phyloP scores from a whole-genome alignment of 805 yeast genomes.

The Yarrowia deformans region DNA sequence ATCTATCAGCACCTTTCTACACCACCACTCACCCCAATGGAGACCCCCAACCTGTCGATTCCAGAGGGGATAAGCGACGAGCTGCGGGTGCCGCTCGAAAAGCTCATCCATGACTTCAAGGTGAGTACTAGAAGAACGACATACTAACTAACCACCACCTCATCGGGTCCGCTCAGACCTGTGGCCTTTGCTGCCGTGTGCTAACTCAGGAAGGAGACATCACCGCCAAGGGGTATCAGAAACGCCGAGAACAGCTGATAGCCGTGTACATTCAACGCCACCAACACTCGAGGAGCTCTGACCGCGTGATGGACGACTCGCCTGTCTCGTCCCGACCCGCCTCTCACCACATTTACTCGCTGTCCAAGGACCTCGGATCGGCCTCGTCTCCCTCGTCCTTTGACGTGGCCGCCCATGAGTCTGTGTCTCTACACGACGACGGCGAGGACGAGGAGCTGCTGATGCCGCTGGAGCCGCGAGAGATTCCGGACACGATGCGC shows the following conservation, averaged over 20 bases:
- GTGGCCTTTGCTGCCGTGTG: neutral
- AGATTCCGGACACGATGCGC: slow-evolving; percentile 51
- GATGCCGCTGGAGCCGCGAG: slow-evolving; percentile 69
- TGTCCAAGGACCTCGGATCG: slow-evolving; percentile 38
- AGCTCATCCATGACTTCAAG: slow-evolving; percentile 26
- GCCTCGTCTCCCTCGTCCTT: slow-evolving; percentile 39
- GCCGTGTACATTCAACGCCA: slow-evolving; percentile 42
- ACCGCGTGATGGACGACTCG: slow-evolving; percentile 24
- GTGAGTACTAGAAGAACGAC: slow-evolving; percentile 1
- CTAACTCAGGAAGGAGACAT: slow-evolving; percentile 64
- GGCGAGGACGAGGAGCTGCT: slow-evolving; percentile 53
- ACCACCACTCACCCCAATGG: slow-evolving; percentile 19
- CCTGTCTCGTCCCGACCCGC: slow-evolving; percentile 38
- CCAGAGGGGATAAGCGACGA: slow-evolving; percentile 37
- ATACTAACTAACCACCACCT: no score
- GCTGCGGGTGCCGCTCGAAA: slow-evolving; percentile 33
- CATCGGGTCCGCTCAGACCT: no score
- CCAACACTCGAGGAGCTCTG: slow-evolving; percentile 32
- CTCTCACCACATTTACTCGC: slow-evolving; percentile 39
- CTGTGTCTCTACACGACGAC: neutral
- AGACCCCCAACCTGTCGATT: slow-evolving; percentile 37
- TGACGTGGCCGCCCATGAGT: slow-evolving; percentile 23
- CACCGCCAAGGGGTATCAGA: slow-evolving; percentile 74
- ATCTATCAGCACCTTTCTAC: neutral
- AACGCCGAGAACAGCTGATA: slow-evolving; percentile 59